phyloP scores from a whole-genome alignment of 768 basidiomycete species.

The Kwoniella bestiolae region DNA sequence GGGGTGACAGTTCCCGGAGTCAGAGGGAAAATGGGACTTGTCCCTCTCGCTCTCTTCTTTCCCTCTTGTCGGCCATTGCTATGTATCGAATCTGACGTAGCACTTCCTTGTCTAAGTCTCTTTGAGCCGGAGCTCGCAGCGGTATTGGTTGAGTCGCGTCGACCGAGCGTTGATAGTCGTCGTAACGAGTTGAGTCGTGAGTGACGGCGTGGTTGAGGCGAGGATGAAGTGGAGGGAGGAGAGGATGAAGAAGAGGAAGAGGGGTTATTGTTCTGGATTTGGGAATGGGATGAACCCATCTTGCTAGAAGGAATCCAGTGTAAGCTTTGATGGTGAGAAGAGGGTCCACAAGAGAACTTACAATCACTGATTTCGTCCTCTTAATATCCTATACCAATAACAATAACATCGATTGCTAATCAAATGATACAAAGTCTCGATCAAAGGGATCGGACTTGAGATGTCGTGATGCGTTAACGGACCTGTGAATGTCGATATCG shows the following conservation, averaged over 20 bases:
- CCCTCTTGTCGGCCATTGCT: neutral
- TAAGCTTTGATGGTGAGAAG: neutral
- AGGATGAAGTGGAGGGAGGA: neutral
- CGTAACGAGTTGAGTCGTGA: conserved; percentile 21
- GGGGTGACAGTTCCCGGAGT: neutral
- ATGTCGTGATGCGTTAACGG: no score
- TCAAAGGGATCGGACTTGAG: neutral
- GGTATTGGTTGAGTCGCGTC: conserved; percentile 5
- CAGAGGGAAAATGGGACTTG: neutral
- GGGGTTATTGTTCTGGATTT: neutral
- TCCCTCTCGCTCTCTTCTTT: conserved; percentile 13
- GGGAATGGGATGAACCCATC: conserved; percentile 28
- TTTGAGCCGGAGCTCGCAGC: conserved; percentile 5
- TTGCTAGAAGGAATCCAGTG: neutral
- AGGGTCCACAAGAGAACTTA: neutral
- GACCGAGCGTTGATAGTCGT: conserved; percentile 18
- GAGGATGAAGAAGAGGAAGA: conserved; percentile 1
- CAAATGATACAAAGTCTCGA: neutral
- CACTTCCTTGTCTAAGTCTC: conserved; percentile 20
- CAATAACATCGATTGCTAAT: neutral
- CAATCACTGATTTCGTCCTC: neutral
- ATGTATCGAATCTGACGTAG: conserved; percentile 12
- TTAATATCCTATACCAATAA: neutral
- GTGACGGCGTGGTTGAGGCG: conserved; percentile 3
- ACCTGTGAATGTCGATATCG: no score